Base-by-base conservation (phyloP, 495 filamentous ascomycete genomes). In the Penicillium subrubescens region DNA sequence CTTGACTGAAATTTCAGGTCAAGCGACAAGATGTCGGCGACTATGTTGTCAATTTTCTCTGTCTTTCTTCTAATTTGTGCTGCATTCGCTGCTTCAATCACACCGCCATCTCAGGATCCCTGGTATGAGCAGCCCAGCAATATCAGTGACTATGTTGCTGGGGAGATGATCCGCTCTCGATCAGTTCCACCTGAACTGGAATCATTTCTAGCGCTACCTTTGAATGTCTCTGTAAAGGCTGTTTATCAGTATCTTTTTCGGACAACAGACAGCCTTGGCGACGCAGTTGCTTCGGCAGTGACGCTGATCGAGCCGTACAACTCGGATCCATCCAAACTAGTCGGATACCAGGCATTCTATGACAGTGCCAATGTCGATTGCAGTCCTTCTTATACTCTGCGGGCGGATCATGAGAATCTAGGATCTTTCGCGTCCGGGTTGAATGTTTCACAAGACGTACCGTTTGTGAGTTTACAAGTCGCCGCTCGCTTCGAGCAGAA, bases 281-380 rank as follows among this genome's bases (percentile, higher is more conserved):
- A 64, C n/a, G 39, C 71, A 2, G 61, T 61, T 27, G 67, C 62
- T 0, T 57, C 71, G 0, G 71, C 59, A 11, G 57, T 61, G 8
- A 73, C 71, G 8, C n/a, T 73, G n/a, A 60, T 73, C 10, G 60
- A 65, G 29, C 71, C 71, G 6, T 34, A 31, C 17, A 65, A 71
- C 43, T 51, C 66, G 4, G 67, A 73, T 43, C 64, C 62, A 3
- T 43, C 51, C 14, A 71, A 68, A n/a, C 48, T 73, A 2, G 53
- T 68, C 1, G 63, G 59, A n/a, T 71, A 67, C 39, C 65, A 71
- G 39, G 52, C 63, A 23, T 62, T 60, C 35, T 66, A 70, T 33
- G 68, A 73, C 37, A 55, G 59, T 34, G 56, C 66, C 29, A 55
- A 52, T 15, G 55, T 63, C 5, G 64, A 70, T 50, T 67, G 65